Conservation (phyloP, 192 early-diverging fungal genomes). For the Coemansia sp. region DNA sequence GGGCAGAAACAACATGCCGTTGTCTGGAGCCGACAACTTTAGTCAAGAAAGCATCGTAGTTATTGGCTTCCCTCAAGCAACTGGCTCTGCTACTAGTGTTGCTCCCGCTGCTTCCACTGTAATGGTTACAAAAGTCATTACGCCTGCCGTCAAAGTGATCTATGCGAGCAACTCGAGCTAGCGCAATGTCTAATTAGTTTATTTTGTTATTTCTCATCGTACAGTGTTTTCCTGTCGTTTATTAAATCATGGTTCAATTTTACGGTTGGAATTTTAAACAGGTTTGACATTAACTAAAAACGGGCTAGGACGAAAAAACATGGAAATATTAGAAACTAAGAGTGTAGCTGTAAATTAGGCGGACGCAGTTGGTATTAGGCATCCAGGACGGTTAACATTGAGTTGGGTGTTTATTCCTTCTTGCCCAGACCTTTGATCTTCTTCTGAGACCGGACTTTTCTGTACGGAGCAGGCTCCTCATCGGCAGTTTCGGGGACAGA, state of each 20-base stretch:
- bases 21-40: slow-evolving; percentile 13
- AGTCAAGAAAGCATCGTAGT: slow-evolving; percentile 40
- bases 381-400: background rate
- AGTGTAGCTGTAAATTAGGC: background rate
- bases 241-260: background rate
- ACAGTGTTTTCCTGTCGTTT: background rate
- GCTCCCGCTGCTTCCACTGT: slow-evolving; percentile 28
- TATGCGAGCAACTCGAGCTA: slow-evolving; percentile 17
- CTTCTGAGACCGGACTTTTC: slow-evolving; percentile 5
- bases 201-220: no score
- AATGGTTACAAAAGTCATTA: slow-evolving; percentile 48
- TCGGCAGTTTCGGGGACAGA: slow-evolving; percentile 9
- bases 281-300: slow-evolving; percentile 9
- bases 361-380: background rate
- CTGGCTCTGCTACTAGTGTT: slow-evolving; percentile 12
- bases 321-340: background rate
- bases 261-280: background rate
- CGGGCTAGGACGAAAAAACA: background rate
- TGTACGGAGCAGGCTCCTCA: slow-evolving; percentile 1
- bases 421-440: slow-evolving; percentile 21
- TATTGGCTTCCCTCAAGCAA: slow-evolving; percentile 28
- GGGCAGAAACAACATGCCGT: slow-evolving; percentile 28
- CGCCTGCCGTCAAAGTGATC: slow-evolving; percentile 42
- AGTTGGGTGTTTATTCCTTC: slow-evolving; percentile 3
- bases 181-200: background rate